Evolutionary conservation across 1,284 basidiomycete species (phyloP), one percentile per base, ranked within the genome.

Genomic region (Microbotryomycetes sp.): DNA sequence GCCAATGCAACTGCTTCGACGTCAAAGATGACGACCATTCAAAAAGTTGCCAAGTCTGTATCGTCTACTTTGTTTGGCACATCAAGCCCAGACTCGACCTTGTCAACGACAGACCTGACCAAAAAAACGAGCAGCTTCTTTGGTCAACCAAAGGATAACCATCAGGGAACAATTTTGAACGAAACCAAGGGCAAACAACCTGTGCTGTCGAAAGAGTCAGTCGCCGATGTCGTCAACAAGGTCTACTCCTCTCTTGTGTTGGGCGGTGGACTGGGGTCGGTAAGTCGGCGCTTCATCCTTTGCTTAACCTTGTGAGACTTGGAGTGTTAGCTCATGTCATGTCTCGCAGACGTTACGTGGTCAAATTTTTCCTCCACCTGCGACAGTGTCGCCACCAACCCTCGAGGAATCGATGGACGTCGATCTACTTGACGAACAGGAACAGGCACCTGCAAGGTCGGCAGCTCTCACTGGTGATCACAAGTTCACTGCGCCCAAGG

Each of bases 241-340:
- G 80, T 82, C 36, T 80, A 81, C 59, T 74, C 76, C 52, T 71
- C 76, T 6, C 73, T 81, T 53, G 74, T 75, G 16, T 74, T 77
- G 54, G 79, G 81, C n/a, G 85, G 86, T 14, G 74, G 79, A 2
- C 70, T 80, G 16, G 80, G 81, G 7, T 76, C 76, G 65, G 78
- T 47, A 29, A 49, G 49, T 56, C 42, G 23, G 46, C 46, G 22
- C 16, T 5, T 53, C 25, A 28, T 30, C 42, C 25, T 6, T 4
- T 48, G n/a, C n/a, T n/a, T 22, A 3, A 26, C 9, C 4, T 28
- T 1, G 36, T 47, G 19, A 60, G n/a, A n/a, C 16, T 36, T 6
- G n/a, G n/a, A n/a, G 7, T 23, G 12, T 50, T 42, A 22, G 36
- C 32, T 29, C 25, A 22, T 22, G 26, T 36, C 22, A 46, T 55